phyloP scores from a whole-genome alignment of 2,329 filamentous ascomycete genomes.

The Diaporthe vaccinii region DNA sequence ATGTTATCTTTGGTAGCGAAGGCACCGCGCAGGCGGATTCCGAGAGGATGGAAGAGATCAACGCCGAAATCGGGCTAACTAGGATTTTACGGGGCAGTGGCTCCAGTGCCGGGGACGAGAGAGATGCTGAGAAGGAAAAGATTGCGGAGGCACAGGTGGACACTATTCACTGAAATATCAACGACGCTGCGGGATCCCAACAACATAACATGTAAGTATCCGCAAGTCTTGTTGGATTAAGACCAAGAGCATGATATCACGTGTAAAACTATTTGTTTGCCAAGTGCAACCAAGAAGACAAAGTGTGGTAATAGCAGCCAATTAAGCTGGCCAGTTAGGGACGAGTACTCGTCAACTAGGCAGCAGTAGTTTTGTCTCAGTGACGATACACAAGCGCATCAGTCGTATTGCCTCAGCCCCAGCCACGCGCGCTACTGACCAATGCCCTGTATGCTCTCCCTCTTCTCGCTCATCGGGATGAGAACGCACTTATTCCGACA shows the following conservation, averaged over 20 bases:
- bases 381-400: background rate
- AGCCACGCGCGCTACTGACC: background rate
- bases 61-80: slow-evolving; percentile 75
- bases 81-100: slow-evolving; percentile 52
- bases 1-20: slow-evolving; percentile 75
- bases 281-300: background rate
- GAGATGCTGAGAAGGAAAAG: slow-evolving; percentile 45
- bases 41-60: slow-evolving; percentile 81
- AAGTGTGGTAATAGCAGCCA: background rate
- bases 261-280: background rate
- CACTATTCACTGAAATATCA: background rate
- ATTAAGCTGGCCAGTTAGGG: background rate
- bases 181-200: too few relatives aligned
- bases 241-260: background rate
- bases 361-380: background rate
- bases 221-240: too few relatives aligned
- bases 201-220: too few relatives aligned
- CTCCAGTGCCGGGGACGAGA: slow-evolving; percentile 42
- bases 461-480: background rate
- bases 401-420: background rate
- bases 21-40: slow-evolving; percentile 76
- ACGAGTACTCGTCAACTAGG: too few relatives aligned
- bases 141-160: slow-evolving; percentile 35
- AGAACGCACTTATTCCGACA: too few relatives aligned
- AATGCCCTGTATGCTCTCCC: background rate